These are phyloP conservation scores for Colletotrichum destructivum DNA, from an alignment of 2,329 filamentous ascomycete genomes.

Conservation along the genomic window DNA sequence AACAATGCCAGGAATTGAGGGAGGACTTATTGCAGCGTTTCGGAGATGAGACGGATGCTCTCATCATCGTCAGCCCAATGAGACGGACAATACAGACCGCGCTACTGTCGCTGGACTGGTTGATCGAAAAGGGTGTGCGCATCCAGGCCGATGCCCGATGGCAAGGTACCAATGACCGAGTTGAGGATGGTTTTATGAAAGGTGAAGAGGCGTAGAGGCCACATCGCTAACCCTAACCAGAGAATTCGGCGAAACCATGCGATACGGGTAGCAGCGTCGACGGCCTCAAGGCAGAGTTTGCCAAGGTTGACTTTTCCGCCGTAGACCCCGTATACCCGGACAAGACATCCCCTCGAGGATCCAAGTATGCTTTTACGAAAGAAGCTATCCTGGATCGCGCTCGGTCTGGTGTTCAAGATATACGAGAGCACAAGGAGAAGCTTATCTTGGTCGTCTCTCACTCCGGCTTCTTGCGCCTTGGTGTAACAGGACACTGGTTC, in stretches of 20 bases:
- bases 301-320: constrained; percentile 67
- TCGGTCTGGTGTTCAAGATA: constrained; percentile 62
- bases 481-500: constrained; percentile 68
- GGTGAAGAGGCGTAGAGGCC: constrained; percentile 68
- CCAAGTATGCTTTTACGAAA: constrained; percentile 67
- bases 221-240: constrained; percentile 65
- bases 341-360: constrained; percentile 66
- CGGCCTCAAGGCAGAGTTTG: constrained; percentile 64
- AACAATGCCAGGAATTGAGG: constrained; percentile 64
- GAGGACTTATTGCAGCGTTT: constrained; percentile 59
- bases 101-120: constrained; percentile 69
- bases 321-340: constrained; percentile 75
- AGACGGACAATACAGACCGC: constrained; percentile 76
- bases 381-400: constrained; percentile 70
- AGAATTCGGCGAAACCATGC: constrained; percentile 71
- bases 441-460: constrained; percentile 77
- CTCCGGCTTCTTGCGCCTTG: constrained; percentile 73
- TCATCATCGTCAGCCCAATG: constrained; percentile 77
- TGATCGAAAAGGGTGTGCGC: constrained; percentile 68
- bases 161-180: constrained; percentile 67
- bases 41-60: constrained; percentile 50
- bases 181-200: neutral
- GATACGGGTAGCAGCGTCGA: constrained; percentile 70
- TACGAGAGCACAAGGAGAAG: constrained; percentile 70
- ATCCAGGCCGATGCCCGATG: constrained; percentile 73